Percentiles rank a stretch among this genome's conserved stretches.
Evolutionary conservation across 345 rosid genomes (phyloP).

Genomic region (Lepidium aucheri): DNA sequence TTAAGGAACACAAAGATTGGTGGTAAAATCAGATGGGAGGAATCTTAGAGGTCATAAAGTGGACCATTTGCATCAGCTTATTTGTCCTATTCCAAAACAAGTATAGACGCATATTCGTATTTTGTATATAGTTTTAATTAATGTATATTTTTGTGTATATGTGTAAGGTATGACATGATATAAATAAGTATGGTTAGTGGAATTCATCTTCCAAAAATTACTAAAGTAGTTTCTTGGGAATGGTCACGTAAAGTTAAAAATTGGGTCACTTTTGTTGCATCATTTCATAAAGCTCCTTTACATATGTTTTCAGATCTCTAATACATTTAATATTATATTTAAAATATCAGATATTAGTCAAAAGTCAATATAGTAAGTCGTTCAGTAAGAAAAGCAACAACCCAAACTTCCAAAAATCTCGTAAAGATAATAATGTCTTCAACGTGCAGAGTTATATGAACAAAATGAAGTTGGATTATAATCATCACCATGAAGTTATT

Average conservation of each 20-base stretch:
- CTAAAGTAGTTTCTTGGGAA: conserved; percentile 24
- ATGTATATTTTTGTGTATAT: background rate
- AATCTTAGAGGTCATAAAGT: conserved; percentile 18
- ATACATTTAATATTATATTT: background rate
- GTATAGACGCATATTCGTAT: background rate
- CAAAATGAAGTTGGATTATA: background rate
- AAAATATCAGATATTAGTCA: background rate
- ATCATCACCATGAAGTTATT: background rate
- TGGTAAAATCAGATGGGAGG: conserved; percentile 12
- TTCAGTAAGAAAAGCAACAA: conserved; percentile 4
- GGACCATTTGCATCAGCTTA: conserved; percentile 14
- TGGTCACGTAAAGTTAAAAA: conserved; percentile 20
- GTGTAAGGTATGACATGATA: background rate
- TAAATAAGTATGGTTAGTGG: conserved; percentile 20
- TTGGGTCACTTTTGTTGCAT: conserved; percentile 24
- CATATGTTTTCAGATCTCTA: conserved; percentile 19
- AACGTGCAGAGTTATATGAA: background rate
- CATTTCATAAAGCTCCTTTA: conserved; percentile 26
- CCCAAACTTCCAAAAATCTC: conserved; percentile 2
- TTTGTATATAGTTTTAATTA: background rate
- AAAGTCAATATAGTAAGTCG: background rate
- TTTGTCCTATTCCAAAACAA: conserved; percentile 24
- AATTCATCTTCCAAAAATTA: conserved; percentile 26
- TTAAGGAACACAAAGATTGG: background rate
- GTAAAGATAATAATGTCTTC: background rate